phyloP scores from a whole-genome alignment of 306 rosid genomes.

The Pterocarpus santalinus region DNA sequence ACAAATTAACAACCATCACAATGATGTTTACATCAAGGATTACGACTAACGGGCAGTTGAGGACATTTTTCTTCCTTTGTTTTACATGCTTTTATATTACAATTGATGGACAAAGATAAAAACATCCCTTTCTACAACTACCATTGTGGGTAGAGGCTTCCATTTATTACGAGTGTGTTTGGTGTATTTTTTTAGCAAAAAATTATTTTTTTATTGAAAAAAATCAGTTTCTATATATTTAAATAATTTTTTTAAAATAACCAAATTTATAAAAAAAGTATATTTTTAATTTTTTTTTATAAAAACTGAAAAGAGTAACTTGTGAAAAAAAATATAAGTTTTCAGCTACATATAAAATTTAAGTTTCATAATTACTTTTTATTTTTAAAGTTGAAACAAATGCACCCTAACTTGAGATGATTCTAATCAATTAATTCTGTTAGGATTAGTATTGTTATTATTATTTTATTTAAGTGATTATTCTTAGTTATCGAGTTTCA shows the following conservation, averaged over 20 bases:
- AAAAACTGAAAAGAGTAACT: no score
- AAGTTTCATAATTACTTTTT: no score
- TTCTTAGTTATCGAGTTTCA: background rate
- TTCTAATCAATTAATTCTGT: background rate
- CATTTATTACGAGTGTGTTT: no score
- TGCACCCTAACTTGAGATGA: background rate
- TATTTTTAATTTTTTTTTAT: no score
- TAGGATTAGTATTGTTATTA: background rate
- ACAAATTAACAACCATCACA: background rate
- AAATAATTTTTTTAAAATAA: no score
- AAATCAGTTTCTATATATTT: no score
- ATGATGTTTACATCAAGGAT: background rate
- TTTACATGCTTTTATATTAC: slow-evolving; percentile 30
- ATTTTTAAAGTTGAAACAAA: background rate
- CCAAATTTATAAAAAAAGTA: no score
- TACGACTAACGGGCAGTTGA: background rate
- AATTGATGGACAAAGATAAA: slow-evolving; percentile 13
- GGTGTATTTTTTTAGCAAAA: no score
- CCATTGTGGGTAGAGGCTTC: slow-evolving; percentile 19
- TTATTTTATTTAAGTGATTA: background rate
- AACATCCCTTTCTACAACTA: slow-evolving; percentile 40
- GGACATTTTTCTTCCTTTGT: slow-evolving; percentile 7
- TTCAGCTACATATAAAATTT: no score
- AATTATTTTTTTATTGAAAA: no score
- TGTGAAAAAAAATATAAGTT: no score